Conservation (phyloP, 2,329 filamentous ascomycete genomes). For the Phyllosticta capitalensis region DNA sequence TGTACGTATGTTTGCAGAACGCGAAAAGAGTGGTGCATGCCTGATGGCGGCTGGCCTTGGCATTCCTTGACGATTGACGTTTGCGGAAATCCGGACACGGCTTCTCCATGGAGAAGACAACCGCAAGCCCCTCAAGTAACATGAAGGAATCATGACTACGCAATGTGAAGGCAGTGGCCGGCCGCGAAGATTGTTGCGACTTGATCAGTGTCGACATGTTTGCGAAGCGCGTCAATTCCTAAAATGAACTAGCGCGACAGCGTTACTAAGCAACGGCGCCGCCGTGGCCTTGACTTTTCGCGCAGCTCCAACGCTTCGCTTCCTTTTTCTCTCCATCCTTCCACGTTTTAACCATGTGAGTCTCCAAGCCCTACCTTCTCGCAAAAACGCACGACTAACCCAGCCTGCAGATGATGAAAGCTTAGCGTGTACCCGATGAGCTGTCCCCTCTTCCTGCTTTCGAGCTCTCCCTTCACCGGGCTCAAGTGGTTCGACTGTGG, state of each 20-base stretch:
- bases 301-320: conserved; percentile 9
- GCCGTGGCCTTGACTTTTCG: not conserved
- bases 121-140: not conserved
- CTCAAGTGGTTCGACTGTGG: conserved; percentile 75
- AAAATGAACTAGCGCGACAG: conserved; percentile 7
- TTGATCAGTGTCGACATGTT: not conserved
- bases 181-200: too few species aligned
- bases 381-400: conserved; percentile 19
- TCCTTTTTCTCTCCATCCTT: conserved; percentile 61
- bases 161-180: not conserved
- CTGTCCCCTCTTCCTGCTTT: conserved; percentile 55
- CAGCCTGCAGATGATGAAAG: conserved; percentile 89
- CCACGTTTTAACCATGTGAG: conserved; percentile 96
- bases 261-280: conserved; percentile 1
- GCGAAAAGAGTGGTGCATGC: not conserved
- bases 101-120: not conserved
- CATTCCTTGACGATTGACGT: not conserved
- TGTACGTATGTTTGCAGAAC: not conserved
- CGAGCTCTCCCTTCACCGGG: conserved; percentile 80
- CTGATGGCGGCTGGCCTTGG: not conserved
- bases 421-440: conserved; percentile 92
- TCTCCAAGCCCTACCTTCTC: conserved; percentile 19
- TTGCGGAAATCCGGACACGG: not conserved
- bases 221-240: conserved; percentile 11
- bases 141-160: not conserved